Evolutionary conservation across 1,284 basidiomycete species (phyloP).

Genomic region (Moesziomyces sp.): DNA sequence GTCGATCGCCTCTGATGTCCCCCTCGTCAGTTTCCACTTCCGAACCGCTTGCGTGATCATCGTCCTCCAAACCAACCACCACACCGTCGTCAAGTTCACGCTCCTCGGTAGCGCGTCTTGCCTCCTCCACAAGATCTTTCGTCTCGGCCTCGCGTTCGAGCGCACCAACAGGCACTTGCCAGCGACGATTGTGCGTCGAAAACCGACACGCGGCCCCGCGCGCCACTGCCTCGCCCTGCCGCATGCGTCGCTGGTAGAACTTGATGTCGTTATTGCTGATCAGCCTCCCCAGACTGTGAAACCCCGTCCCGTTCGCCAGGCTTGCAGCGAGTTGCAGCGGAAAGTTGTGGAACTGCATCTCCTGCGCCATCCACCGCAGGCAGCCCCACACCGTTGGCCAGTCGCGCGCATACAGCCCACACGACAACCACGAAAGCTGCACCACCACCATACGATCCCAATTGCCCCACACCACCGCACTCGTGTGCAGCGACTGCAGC

Average conservation of each 20-base stretch:
- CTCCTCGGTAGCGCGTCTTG: neutral
- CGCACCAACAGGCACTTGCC: conserved; percentile 23
- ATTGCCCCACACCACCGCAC: conserved; percentile 52
- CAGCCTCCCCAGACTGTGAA: conserved; percentile 53
- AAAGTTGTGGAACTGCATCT: conserved; percentile 61
- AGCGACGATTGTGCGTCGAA: conserved; percentile 13
- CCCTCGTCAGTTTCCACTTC: conserved; percentile 51
- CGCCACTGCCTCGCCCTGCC: conserved; percentile 54
- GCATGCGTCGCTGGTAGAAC: conserved; percentile 56
- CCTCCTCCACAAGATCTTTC: conserved; percentile 16
- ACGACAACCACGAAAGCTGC: conserved; percentile 56
- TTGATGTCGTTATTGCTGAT: conserved; percentile 51
- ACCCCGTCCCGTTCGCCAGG: conserved; percentile 52
- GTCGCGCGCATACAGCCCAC: conserved; percentile 59
- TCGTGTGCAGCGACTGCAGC: conserved; percentile 77
- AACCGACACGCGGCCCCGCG: conserved; percentile 31
- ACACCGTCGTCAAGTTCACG: conserved; percentile 26
- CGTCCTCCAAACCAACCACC: neutral
- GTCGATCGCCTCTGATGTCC: conserved; percentile 26
- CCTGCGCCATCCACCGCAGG: conserved; percentile 51
- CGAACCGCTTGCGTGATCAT: conserved; percentile 3
- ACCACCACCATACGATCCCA: conserved; percentile 55
- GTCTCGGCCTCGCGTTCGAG: conserved; percentile 5
- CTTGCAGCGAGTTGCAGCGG: conserved; percentile 52
- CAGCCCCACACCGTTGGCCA: conserved; percentile 41